Evolutionary conservation across 768 basidiomycete genomes (phyloP).

Genomic region (Lactarius quietus): DNA sequence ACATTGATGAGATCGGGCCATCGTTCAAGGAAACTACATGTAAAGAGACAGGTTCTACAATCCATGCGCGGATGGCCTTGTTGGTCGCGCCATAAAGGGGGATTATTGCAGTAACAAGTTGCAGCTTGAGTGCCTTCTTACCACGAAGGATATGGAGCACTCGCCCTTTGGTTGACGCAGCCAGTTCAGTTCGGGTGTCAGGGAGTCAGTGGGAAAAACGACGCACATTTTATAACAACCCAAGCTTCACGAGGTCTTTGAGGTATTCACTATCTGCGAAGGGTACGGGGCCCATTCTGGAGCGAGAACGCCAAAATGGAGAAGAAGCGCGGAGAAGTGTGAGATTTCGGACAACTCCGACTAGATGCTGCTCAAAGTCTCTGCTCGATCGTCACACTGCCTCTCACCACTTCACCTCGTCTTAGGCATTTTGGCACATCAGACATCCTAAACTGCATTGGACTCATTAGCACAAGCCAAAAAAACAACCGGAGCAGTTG

Average conservation of each 20-base stretch:
- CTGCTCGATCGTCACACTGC: too few species aligned
- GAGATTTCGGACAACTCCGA: slow-evolving; percentile 67
- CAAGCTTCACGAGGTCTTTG: slow-evolving; percentile 83
- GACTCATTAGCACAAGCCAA: too few species aligned
- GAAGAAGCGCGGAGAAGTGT: too few species aligned
- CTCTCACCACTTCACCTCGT: too few species aligned
- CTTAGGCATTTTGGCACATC: too few species aligned
- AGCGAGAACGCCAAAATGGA: too few species aligned
- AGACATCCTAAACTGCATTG: too few species aligned
- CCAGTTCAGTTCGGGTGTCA: neutral
- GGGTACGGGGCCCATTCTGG: slow-evolving; percentile 63
- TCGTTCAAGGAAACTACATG: slow-evolving; percentile 85
- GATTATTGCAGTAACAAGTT: slow-evolving; percentile 92
- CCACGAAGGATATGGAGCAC: too few species aligned
- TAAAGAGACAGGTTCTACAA: slow-evolving; percentile 93
- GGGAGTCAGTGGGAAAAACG: neutral
- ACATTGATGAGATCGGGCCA: slow-evolving; percentile 93
- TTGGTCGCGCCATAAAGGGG: slow-evolving; percentile 68
- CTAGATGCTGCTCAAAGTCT: too few species aligned
- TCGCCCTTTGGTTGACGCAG: slow-evolving; percentile 64
- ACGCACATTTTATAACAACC: slow-evolving; percentile 80
- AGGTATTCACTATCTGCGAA: slow-evolving; percentile 87
- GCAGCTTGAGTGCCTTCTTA: slow-evolving; percentile 62
- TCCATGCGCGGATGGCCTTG: slow-evolving; percentile 73
- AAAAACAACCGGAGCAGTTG: too few species aligned